These are phyloP conservation scores for Elsinoe batatas DNA, from an alignment of 2,329 filamentous ascomycete genomes.

Conservation along the genomic window DNA sequence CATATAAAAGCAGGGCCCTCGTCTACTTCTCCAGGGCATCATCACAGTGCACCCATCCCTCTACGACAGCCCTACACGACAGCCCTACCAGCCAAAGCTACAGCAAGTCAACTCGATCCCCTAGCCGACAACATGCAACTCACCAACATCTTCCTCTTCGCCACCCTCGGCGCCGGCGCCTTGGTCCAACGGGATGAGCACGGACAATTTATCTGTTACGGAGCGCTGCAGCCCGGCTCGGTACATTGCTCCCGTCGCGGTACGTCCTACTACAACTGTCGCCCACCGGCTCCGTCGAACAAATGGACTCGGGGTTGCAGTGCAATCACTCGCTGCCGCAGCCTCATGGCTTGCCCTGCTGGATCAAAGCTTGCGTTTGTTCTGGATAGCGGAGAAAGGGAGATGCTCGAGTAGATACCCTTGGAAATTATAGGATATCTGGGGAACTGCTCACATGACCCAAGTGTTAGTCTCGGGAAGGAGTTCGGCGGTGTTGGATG, in stretches of 20 bases:
- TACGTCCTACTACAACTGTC: neutral
- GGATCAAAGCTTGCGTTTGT: neutral
- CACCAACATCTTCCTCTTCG: neutral
- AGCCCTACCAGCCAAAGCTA: no score
- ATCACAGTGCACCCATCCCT: no score
- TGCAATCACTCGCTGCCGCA: neutral
- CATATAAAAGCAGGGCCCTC: no score
- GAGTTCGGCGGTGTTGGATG: no score
- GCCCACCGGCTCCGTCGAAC: neutral
- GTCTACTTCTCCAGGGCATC: no score
- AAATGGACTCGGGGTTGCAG: neutral
- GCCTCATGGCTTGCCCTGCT: neutral
- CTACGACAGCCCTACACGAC: no score
- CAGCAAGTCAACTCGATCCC: no score
- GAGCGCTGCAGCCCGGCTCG: neutral
- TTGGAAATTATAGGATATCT: no score
- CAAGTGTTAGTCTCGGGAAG: no score
- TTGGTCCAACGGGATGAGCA: neutral
- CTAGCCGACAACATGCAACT: no score
- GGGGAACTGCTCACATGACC: no score
- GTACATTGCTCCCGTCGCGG: neutral
- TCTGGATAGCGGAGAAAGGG: neutral
- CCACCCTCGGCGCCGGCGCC: neutral
- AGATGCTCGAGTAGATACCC: neutral
- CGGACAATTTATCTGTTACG: neutral